Percentiles rank a stretch among this genome's conserved stretches.
Conservation (phyloP, 2,329 filamentous ascomycete species). For the Triangularia verruculosa region DNA sequence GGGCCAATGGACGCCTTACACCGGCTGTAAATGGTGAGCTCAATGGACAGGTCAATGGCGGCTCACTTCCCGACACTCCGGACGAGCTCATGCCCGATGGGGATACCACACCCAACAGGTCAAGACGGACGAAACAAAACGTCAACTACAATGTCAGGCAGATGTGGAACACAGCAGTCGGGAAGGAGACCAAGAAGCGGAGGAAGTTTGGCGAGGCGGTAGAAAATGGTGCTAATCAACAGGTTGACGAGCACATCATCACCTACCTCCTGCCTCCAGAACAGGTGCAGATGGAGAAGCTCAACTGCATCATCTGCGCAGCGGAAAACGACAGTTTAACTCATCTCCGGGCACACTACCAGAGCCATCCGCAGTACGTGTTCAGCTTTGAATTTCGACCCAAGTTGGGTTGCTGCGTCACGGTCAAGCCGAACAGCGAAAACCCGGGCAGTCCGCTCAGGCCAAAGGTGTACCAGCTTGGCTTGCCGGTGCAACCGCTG, state of each 20-base stretch:
- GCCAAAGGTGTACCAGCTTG: slow-evolving; percentile 42
- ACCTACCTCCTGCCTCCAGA: slow-evolving; percentile 45
- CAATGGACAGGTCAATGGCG: slow-evolving; percentile 17
- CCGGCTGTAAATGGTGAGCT: slow-evolving; percentile 15
- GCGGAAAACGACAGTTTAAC: slow-evolving; percentile 45
- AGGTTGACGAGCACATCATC: slow-evolving; percentile 41
- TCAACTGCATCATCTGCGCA: slow-evolving; percentile 51
- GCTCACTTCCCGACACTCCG: slow-evolving; percentile 32
- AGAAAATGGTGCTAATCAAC: slow-evolving; percentile 11
- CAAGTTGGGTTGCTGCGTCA: slow-evolving; percentile 40
- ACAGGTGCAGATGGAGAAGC: slow-evolving; percentile 46
- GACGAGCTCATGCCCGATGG: slow-evolving; percentile 43
- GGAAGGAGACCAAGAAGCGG: slow-evolving; percentile 47
- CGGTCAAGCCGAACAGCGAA: slow-evolving; percentile 34
- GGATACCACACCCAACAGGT: slow-evolving; percentile 51
- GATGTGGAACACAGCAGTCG: slow-evolving; percentile 56
- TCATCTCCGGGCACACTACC: slow-evolving; percentile 50
- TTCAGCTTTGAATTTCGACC: slow-evolving; percentile 41
- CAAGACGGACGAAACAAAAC: slow-evolving; percentile 46
- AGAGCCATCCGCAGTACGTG: slow-evolving; percentile 45
- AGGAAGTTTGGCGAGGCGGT: slow-evolving; percentile 29
- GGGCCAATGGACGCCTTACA: neutral
- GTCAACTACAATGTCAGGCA: slow-evolving; percentile 60
- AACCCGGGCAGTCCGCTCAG: slow-evolving; percentile 19
- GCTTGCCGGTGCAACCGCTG: slow-evolving; percentile 42